phyloP scores from a whole-genome alignment of 1,284 basidiomycete species.

The Puccinia polysora region DNA sequence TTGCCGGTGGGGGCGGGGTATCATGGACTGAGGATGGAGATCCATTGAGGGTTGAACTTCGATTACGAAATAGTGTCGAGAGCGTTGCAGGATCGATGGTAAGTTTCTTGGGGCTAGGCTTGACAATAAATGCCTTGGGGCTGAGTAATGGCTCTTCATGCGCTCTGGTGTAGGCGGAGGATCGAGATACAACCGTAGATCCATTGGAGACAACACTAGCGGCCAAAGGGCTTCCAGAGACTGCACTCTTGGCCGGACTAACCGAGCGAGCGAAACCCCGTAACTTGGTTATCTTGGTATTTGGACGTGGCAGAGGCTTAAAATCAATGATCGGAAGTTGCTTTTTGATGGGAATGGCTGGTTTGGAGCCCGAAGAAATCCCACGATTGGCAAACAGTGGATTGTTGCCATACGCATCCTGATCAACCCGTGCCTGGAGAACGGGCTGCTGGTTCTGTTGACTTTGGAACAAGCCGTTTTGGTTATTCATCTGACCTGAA shows the following conservation, averaged over 20 bases:
- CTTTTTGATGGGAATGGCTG: slow-evolving; percentile 42
- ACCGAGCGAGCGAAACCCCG: slow-evolving; percentile 39
- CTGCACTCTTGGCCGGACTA: slow-evolving; percentile 37
- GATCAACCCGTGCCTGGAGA: slow-evolving; percentile 77
- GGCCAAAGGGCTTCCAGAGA: slow-evolving; percentile 13
- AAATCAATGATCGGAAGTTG: slow-evolving; percentile 40
- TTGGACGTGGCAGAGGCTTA: slow-evolving; percentile 41
- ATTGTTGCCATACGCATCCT: slow-evolving; percentile 79
- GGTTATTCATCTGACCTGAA: slow-evolving; percentile 14
- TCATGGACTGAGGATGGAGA: slow-evolving; percentile 17
- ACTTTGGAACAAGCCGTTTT: slow-evolving; percentile 39
- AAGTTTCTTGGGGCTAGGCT: slow-evolving; percentile 41
- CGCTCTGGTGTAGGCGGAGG: slow-evolving; percentile 28
- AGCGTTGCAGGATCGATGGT: slow-evolving; percentile 40
- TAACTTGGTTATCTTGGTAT: slow-evolving; percentile 40
- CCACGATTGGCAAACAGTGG: slow-evolving; percentile 55
- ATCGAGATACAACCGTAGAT: slow-evolving; percentile 31
- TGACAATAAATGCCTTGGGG: slow-evolving; percentile 42
- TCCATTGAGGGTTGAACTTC: slow-evolving; percentile 35
- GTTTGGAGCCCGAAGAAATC: slow-evolving; percentile 28
- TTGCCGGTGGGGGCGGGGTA: slow-evolving; percentile 32
- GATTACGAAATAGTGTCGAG: slow-evolving; percentile 31
- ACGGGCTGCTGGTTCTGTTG: slow-evolving; percentile 50
- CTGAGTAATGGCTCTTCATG: slow-evolving; percentile 39
- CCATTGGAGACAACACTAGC: slow-evolving; percentile 12